Evolutionary conservation across 805 yeast genomes (phyloP).

Genomic region (Candida ovalis): DNA sequence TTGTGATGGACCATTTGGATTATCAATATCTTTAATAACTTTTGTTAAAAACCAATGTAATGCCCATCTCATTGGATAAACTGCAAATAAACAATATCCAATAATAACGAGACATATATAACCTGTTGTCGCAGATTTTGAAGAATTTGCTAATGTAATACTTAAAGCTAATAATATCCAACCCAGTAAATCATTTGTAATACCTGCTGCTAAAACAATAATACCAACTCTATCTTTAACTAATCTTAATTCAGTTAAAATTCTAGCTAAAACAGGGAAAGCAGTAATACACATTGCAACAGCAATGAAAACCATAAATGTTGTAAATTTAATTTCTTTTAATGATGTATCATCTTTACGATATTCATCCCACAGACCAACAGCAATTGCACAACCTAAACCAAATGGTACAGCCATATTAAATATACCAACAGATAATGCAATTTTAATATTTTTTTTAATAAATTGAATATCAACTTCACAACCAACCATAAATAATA

Average conservation of each 20-base stretch:
- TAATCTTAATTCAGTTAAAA: constrained; percentile 66
- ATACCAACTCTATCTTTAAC: constrained; percentile 70
- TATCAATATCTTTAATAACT: constrained; percentile 40
- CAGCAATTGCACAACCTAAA: constrained; percentile 67
- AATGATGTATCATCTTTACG: constrained; percentile 30
- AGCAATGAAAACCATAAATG: constrained; percentile 76
- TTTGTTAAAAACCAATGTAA: constrained; percentile 43
- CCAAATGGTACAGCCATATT: constrained; percentile 81
- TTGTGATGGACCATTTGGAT: constrained; percentile 62
- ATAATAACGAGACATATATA: constrained; percentile 62
- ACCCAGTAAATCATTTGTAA: constrained; percentile 73
- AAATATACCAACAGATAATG: constrained; percentile 63
- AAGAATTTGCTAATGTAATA: constrained; percentile 72
- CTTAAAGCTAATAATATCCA: constrained; percentile 77
- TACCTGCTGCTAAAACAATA: constrained; percentile 78
- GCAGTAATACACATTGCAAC: constrained; percentile 85
- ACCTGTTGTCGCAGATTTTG: constrained; percentile 62
- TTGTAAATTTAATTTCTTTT: constrained; percentile 53
- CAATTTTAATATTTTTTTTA: constrained; percentile 54
- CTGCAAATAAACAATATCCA: constrained; percentile 65
- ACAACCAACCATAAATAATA: constrained; percentile 72
- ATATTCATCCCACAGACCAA: constrained; percentile 62
- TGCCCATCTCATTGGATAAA: constrained; percentile 51
- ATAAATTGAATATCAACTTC: constrained; percentile 73
- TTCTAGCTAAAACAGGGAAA: constrained; percentile 79